phyloP scores from a whole-genome alignment of 805 yeast species.

The Candida ascalaphidarum region DNA sequence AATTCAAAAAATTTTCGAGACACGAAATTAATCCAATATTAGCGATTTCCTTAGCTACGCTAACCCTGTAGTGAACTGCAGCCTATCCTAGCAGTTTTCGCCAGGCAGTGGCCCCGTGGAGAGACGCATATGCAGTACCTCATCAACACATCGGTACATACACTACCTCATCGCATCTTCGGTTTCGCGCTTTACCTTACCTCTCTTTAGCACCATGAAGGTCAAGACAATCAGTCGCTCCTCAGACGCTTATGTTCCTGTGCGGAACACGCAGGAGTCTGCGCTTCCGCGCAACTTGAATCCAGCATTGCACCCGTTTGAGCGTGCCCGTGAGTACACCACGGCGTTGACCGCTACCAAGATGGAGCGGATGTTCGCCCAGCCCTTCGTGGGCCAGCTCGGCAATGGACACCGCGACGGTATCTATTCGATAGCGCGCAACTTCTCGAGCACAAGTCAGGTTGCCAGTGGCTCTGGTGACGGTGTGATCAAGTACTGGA shows the following conservation, averaged over 20 bases:
- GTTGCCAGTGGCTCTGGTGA: conserved; percentile 93
- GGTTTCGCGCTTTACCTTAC: too few species aligned
- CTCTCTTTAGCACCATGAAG: conserved; percentile 65
- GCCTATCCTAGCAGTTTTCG: too few species aligned
- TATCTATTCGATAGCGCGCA: conserved; percentile 78
- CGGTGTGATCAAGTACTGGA: conserved; percentile 93
- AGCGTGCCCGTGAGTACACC: conserved; percentile 93
- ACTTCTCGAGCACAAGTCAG: conserved; percentile 58
- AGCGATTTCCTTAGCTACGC: too few species aligned
- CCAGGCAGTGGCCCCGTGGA: too few species aligned
- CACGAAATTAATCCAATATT: too few species aligned
- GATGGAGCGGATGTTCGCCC: conserved; percentile 93
- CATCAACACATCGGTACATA: too few species aligned
- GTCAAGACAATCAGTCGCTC: conserved; percentile 85
- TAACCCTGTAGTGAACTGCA: too few species aligned
- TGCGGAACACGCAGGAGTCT: conserved; percentile 80
- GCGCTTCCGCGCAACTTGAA: conserved; percentile 82
- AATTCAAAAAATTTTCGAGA: too few species aligned
- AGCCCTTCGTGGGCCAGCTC: conserved; percentile 90
- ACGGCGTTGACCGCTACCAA: conserved; percentile 93
- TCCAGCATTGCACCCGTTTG: conserved; percentile 94
- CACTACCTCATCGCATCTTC: too few species aligned
- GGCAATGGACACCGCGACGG: conserved; percentile 97
- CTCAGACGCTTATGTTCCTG: conserved; percentile 88
- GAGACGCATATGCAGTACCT: too few species aligned